Evolutionary conservation across 371 early-diverging fungal genomes (phyloP).

Genomic region (Amoeboaphelidium protococcarum): DNA sequence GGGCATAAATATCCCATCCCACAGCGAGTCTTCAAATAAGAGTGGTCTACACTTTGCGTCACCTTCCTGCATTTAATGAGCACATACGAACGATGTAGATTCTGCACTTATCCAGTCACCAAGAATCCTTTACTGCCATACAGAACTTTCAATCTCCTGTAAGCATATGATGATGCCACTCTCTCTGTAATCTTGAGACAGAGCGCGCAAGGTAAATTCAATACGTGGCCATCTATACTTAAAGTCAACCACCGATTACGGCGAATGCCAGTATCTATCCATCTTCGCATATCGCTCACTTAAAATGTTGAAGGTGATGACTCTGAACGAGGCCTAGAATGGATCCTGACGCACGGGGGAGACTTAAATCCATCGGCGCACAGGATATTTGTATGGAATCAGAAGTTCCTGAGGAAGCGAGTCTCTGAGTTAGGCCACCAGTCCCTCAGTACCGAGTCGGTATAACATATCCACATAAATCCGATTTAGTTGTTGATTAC

Average conservation of each 20-base stretch:
- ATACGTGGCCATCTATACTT: constrained; percentile 78
- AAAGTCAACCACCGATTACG: constrained; percentile 88
- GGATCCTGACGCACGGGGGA: not conserved
- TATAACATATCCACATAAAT: constrained; percentile 22
- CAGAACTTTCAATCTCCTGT: constrained; percentile 73
- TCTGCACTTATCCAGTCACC: constrained; percentile 13
- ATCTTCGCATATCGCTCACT: constrained; percentile 70
- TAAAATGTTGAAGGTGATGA: constrained; percentile 86
- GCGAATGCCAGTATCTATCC: constrained; percentile 76
- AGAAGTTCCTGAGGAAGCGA: constrained; percentile 39
- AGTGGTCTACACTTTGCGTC: constrained; percentile 2
- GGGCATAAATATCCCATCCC: constrained; percentile 79
- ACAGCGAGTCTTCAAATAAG: too few species aligned
- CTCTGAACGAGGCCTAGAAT: constrained; percentile 45
- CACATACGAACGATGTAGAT: not conserved
- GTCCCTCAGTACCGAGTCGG: constrained; percentile 59
- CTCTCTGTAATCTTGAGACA: constrained; percentile 53
- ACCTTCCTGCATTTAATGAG: not conserved
- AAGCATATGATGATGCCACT: constrained; percentile 81
- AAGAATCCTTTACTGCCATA: constrained; percentile 56
- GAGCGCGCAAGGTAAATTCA: too few species aligned
- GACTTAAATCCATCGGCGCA: constrained; percentile 56
- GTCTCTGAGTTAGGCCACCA: constrained; percentile 76
- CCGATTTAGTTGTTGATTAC: constrained; percentile 60
- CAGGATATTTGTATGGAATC: constrained; percentile 16